Evolutionary conservation across 2,329 filamentous ascomycete species (phyloP).

Genomic region (Phaeosphaeria sp.): DNA sequence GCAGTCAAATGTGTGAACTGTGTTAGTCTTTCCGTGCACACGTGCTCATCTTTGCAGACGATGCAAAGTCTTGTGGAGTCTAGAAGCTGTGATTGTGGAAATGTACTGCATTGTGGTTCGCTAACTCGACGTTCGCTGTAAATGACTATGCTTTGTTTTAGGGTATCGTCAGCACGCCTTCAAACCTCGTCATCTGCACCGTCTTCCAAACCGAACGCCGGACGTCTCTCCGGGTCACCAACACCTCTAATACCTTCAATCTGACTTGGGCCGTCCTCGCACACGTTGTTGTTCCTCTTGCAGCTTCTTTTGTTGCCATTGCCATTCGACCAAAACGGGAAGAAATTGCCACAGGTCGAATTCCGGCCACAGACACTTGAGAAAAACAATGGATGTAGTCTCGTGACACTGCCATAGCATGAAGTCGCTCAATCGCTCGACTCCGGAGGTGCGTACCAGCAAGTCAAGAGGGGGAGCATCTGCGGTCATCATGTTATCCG

Average conservation of each 20-base stretch:
- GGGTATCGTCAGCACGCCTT: constrained; percentile 35
- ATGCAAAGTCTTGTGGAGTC: constrained; percentile 5
- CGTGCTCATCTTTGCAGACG: constrained; percentile 5
- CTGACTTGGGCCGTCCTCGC: constrained; percentile 35
- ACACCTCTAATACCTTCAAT: constrained; percentile 20
- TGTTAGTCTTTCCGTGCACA: constrained; percentile 16
- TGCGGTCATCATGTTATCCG: constrained; percentile 86
- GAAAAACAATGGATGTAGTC: constrained; percentile 88
- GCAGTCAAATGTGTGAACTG: background rate
- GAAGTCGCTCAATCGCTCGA: constrained; percentile 92
- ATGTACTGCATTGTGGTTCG: constrained; percentile 19
- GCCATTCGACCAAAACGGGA: constrained; percentile 92
- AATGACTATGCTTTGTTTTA: constrained; percentile 26
- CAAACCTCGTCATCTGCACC: constrained; percentile 12
- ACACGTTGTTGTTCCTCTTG: constrained; percentile 45
- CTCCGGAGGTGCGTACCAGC: constrained; percentile 89
- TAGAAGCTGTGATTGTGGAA: constrained; percentile 9
- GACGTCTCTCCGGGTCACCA: constrained; percentile 6
- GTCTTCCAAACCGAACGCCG: background rate
- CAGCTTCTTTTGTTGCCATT: constrained; percentile 62
- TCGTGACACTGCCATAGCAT: constrained; percentile 99
- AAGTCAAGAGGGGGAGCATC: constrained; percentile 87
- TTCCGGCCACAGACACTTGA: constrained; percentile 93
- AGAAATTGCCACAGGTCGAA: constrained; percentile 94
- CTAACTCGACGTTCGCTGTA: constrained; percentile 21